Percentiles rank a stretch among this genome's conserved stretches.
These are phyloP conservation scores for Podospora bellae-mahoneyi DNA, from an alignment of 495 filamentous ascomycete species.

Conservation along the genomic window DNA sequence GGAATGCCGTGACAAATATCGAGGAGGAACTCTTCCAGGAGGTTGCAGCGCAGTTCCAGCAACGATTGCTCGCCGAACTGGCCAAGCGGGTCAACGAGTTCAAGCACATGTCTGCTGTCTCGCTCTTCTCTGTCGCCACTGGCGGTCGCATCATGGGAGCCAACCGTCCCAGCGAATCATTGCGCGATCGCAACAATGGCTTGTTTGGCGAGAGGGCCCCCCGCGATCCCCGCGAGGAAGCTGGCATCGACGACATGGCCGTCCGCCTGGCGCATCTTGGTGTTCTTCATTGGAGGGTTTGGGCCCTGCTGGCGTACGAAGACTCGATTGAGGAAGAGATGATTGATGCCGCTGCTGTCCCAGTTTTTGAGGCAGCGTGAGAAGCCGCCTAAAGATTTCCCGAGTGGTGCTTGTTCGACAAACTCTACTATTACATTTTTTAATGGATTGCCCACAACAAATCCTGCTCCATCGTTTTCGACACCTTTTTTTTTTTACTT, in stretches of 20 bases:
- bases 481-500: background rate
- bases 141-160: conserved; percentile 31
- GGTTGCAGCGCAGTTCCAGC: conserved; percentile 41
- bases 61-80: conserved; percentile 41
- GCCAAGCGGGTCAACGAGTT: conserved; percentile 48
- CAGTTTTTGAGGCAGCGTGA: background rate
- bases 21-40: conserved; percentile 36
- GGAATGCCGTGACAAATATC: conserved; percentile 33
- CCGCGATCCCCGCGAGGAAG: conserved; percentile 45
- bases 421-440: background rate
- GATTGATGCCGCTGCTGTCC: background rate
- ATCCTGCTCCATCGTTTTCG: background rate
- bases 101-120: conserved; percentile 46
- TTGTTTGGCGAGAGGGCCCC: conserved; percentile 24
- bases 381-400: background rate
- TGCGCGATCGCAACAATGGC: conserved; percentile 22
- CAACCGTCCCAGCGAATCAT: conserved; percentile 4
- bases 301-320: conserved; percentile 67
- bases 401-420: background rate
- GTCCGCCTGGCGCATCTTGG: conserved; percentile 74
- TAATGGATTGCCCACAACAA: background rate
- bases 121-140: conserved; percentile 51
- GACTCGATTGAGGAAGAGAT: conserved; percentile 31
- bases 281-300: conserved; percentile 82
- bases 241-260: conserved; percentile 63